A percentile compares a stretch with the other conserved stretches of the same genome.
Conservation (phyloP, 331 rosid species). For the Acacia concinna region DNA sequence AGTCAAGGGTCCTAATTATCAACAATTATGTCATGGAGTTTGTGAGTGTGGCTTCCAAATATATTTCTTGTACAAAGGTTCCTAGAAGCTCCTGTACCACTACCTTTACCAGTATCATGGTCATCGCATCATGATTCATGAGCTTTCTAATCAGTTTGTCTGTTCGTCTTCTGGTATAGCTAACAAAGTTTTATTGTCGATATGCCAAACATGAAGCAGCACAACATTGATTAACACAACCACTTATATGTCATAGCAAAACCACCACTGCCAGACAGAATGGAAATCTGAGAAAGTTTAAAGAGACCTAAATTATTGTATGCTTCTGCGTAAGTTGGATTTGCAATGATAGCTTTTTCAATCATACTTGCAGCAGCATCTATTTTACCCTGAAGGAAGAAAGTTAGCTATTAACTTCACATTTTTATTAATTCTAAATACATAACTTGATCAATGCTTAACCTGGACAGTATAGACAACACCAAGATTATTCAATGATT, state of each 20-base stretch:
- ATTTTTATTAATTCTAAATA: conserved; percentile 25
- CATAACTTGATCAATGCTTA: conserved; percentile 27
- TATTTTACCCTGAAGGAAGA: conserved; percentile 83
- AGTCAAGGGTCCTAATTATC: neutral
- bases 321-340: conserved; percentile 97
- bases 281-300: conserved; percentile 12
- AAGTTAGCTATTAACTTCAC: conserved; percentile 25
- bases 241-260: neutral
- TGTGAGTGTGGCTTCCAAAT: neutral
- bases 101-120: conserved; percentile 3
- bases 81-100: neutral
- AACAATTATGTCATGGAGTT: neutral
- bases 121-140: conserved; percentile 6
- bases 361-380: conserved; percentile 99
- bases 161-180: neutral
- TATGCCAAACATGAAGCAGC: conserved; percentile 28
- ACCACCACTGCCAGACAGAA: conserved; percentile 19
- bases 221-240: conserved; percentile 10
- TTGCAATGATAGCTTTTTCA: conserved; percentile 94
- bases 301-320: conserved; percentile 85
- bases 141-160: conserved; percentile 4
- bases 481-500: conserved; percentile 97
- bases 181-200: neutral
- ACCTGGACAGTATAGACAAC: conserved; percentile 99
- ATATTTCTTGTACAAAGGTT: neutral